Base-by-base conservation (phyloP, 129 eudicot genomes). In the Erigeron canadensis region DNA sequence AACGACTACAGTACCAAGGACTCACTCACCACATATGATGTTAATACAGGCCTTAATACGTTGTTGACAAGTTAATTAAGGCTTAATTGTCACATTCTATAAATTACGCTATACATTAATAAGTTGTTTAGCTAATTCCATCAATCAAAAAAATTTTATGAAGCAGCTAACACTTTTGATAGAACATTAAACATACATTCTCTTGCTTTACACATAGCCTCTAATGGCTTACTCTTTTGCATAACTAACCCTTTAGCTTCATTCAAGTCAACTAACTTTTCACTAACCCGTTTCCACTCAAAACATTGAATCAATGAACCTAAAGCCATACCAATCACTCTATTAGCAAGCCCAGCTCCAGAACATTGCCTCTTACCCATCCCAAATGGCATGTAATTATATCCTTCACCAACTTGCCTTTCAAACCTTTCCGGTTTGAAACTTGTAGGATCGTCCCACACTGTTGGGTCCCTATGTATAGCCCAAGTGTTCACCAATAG, bases 381-480 rank as follows among this genome's bases (percentile, higher is more conserved):
- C 53, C 83, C 84, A 46, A 81, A 81, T 38, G 86, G 91, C 40
- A 86, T 41, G 54, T 71, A 72, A 34, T 73, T 71, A 23, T 75
- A 72, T 22, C 80, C 86, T 56, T 85, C 84, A 37, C 57, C 74
- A n/a, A 63, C 79, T 23, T 39, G 28, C 7, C 47, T 77, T 64
- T 62, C 72, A 16, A 85, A 85, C 53, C 89, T 72, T 64, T 79
- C 89, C 0, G 84, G 89, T 56, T 19, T 69, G 67, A 76, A 85
- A 65, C 78, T 76, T 46, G 83, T 69, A 0, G 89, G 84, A 28
- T 82, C 84, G 2, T 85, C 79, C 89, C 89, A 82, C 40, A 79
- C 72, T n/a, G 57, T 70, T 13, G 84, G 74, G 45, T 82, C 89
- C 65, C 80, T 72, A 34, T 85, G 89, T 65, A 81, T 68, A 56